Evolutionary conservation across 2,329 filamentous ascomycete species (phyloP).

Genomic region (Pezicula radicicola): DNA sequence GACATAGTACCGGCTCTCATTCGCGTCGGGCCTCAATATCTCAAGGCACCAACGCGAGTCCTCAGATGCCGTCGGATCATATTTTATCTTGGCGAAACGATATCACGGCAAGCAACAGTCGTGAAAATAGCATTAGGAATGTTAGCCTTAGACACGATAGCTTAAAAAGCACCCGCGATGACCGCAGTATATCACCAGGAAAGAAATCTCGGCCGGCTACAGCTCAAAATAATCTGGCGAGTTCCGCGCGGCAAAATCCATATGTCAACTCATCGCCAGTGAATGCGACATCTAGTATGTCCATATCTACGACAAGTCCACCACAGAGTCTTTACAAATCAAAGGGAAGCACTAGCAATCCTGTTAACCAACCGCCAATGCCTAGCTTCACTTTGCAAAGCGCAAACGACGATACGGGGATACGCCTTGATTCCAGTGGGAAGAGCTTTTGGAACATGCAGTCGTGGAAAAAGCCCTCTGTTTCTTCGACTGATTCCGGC

Average conservation of each 20-base stretch:
- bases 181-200: slow-evolving; percentile 52
- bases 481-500: slow-evolving; percentile 9
- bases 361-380: slow-evolving; percentile 41
- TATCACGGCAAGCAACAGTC: slow-evolving; percentile 48
- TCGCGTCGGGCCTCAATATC: slow-evolving; percentile 41
- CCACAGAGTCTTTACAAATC: slow-evolving; percentile 19
- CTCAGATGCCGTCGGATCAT: slow-evolving; percentile 54
- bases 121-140: slow-evolving; percentile 33
- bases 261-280: slow-evolving; percentile 15
- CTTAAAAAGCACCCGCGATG: slow-evolving; percentile 44
- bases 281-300: slow-evolving; percentile 18
- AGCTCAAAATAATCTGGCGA: slow-evolving; percentile 23
- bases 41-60: slow-evolving; percentile 23
- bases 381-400: slow-evolving; percentile 53
- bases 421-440: slow-evolving; percentile 35
- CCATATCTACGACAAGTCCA: slow-evolving; percentile 18
- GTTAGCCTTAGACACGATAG: slow-evolving; percentile 5
- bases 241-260: slow-evolving; percentile 23
- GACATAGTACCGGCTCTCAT: slow-evolving; percentile 40
- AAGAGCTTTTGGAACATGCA: slow-evolving; percentile 54
- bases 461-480: slow-evolving; percentile 39
- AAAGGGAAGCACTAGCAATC: slow-evolving; percentile 4
- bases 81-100: slow-evolving; percentile 87
- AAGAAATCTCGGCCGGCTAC: background rate
- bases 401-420: slow-evolving; percentile 37